Conservation (phyloP, 2,329 filamentous ascomycete species). For the Corinectria fuckeliana region DNA sequence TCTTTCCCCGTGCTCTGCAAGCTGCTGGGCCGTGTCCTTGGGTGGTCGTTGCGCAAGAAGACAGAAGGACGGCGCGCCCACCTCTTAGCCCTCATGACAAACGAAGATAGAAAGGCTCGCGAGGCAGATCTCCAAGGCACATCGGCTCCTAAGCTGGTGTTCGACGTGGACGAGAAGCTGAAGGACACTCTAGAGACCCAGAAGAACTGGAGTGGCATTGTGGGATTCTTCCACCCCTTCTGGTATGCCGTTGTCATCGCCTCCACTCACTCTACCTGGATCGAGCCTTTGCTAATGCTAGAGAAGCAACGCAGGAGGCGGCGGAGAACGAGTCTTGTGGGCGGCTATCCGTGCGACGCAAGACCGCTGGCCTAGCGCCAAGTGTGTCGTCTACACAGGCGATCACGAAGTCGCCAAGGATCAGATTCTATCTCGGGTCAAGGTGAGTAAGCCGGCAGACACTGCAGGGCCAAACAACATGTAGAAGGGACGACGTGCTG, state of each 20-base stretch:
- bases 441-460: conserved; percentile 54
- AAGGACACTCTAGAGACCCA: conserved; percentile 43
- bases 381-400: conserved; percentile 93
- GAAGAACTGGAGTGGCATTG: conserved; percentile 79
- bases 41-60: conserved; percentile 68
- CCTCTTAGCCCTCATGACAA: conserved; percentile 59
- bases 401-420: conserved; percentile 88
- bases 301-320: conserved; percentile 87
- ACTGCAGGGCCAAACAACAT: background rate
- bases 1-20: conserved; percentile 35
- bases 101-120: conserved; percentile 51
- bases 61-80: conserved; percentile 67
- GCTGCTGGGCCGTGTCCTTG: conserved; percentile 54
- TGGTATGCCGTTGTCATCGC: conserved; percentile 64
- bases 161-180: conserved; percentile 48
- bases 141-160: conserved; percentile 67
- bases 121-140: conserved; percentile 43
- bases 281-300: conserved; percentile 16
- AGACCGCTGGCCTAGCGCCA: conserved; percentile 83
- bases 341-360: conserved; percentile 93
- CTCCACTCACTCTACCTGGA: background rate
- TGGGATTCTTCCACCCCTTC: conserved; percentile 98
- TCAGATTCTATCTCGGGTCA: conserved; percentile 77
- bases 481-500: conserved; percentile 7
- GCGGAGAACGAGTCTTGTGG: conserved; percentile 95